Evolutionary conservation across 1,284 basidiomycete species (phyloP).

Genomic region (Thelephora terrestris): DNA sequence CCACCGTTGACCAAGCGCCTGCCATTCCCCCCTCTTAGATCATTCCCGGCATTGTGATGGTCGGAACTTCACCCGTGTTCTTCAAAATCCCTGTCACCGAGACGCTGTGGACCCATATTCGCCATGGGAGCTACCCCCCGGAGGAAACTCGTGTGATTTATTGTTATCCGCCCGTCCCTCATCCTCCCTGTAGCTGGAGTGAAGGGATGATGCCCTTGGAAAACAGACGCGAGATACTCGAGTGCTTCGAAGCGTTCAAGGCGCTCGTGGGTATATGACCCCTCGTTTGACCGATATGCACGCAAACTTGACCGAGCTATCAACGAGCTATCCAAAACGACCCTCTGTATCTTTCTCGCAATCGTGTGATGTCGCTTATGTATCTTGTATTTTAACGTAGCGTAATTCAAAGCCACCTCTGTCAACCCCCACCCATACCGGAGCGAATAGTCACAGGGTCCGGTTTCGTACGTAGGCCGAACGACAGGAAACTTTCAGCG

Average conservation of each 20-base stretch:
- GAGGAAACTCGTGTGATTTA: conserved; percentile 14
- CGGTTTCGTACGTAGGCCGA: too few relatives aligned
- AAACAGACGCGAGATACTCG: conserved; percentile 19
- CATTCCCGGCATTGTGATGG: conserved; percentile 9
- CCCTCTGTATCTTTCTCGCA: too few relatives aligned
- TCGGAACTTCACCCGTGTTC: conserved; percentile 10
- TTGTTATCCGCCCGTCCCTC: conserved; percentile 15
- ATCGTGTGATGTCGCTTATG: too few relatives aligned
- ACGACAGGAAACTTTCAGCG: too few relatives aligned
- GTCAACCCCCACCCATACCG: too few relatives aligned
- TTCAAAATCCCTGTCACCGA: conserved; percentile 12
- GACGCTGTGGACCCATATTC: conserved; percentile 7
- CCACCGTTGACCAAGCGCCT: neutral
- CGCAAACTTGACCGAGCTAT: too few relatives aligned
- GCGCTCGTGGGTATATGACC: conserved; percentile 4
- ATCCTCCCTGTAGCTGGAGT: conserved; percentile 15
- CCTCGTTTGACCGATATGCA: too few relatives aligned
- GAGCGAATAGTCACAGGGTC: too few relatives aligned
- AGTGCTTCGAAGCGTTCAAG: conserved; percentile 23
- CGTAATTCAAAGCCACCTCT: too few relatives aligned
- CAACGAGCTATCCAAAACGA: too few relatives aligned
- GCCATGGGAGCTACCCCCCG: conserved; percentile 13
- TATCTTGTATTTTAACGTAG: too few relatives aligned
- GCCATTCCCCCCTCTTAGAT: too few relatives aligned
- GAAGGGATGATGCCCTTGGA: conserved; percentile 24